These are phyloP conservation scores for Nitzschia sp. DNA, from an alignment of 108 stramenopile genomes.

Conservation along the genomic window DNA sequence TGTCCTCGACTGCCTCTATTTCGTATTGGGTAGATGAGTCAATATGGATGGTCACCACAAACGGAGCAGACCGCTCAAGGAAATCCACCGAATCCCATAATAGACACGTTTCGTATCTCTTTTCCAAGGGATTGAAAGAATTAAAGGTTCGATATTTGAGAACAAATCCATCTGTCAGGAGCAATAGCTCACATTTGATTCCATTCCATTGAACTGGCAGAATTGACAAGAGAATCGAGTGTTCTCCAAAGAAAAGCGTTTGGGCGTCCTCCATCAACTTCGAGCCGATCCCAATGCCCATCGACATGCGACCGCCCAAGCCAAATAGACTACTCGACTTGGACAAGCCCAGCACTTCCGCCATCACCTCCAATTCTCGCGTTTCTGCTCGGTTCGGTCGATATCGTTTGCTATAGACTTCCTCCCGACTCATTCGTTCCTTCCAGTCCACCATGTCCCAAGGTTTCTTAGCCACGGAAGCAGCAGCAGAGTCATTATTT, in stretches of 20 bases:
- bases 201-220: constrained; percentile 9
- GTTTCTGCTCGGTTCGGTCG: constrained; percentile 24
- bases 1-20: constrained; percentile 6
- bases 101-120: constrained; percentile 27
- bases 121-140: constrained; percentile 16
- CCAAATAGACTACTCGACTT: not conserved
- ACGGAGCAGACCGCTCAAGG: not conserved
- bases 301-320: not conserved
- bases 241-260: constrained; percentile 14
- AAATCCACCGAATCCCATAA: constrained; percentile 30
- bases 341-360: constrained; percentile 8
- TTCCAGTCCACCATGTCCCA: constrained; percentile 14
- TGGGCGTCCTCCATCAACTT: constrained; percentile 15
- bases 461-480: not conserved
- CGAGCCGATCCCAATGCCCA: not conserved
- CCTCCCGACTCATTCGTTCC: constrained; percentile 29
- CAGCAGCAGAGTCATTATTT: not conserved
- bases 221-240: constrained; percentile 32
- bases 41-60: constrained; percentile 12
- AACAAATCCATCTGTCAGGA: constrained; percentile 52
- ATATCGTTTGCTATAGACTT: constrained; percentile 45
- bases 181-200: constrained; percentile 28
- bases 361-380: constrained; percentile 28
- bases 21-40: constrained; percentile 4
- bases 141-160: constrained; percentile 17